phyloP scores from a whole-genome alignment of 2,329 filamentous ascomycete species.

The Pestalotiopsis sp. region DNA sequence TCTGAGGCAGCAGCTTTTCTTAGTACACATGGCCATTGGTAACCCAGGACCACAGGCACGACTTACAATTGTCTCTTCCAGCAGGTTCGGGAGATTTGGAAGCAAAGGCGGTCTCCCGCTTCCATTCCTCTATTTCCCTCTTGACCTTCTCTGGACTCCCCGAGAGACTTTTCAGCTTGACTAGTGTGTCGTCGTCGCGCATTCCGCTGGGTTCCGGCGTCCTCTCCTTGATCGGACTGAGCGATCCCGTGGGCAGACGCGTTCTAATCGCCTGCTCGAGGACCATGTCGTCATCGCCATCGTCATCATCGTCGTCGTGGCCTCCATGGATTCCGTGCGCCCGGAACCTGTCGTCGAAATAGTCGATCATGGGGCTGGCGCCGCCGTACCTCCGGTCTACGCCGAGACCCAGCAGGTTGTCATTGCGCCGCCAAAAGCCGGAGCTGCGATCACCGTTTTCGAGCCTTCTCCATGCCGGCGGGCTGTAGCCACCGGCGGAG shows the following conservation, averaged over 20 bases:
- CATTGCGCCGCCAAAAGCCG: constrained; percentile 62
- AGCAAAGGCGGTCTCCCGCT: constrained; percentile 29
- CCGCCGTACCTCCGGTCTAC: constrained; percentile 31
- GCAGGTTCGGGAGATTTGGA: constrained; percentile 32
- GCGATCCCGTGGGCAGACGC: constrained; percentile 56
- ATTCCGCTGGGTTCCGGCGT: constrained; percentile 45
- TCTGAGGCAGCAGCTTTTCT: constrained; percentile 51
- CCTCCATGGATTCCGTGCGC: constrained; percentile 28
- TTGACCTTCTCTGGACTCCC: constrained; percentile 25
- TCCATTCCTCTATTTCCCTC: constrained; percentile 21
- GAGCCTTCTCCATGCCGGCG: constrained; percentile 63
- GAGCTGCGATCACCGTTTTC: constrained; percentile 61
- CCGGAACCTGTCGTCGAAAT: constrained; percentile 14
- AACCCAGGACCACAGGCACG: not conserved
- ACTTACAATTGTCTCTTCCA: constrained; percentile 54
- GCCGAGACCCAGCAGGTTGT: constrained; percentile 54
- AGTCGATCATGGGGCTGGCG: constrained; percentile 16
- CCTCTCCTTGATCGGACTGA: constrained; percentile 56
- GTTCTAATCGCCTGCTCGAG: constrained; percentile 57
- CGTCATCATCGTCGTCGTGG: constrained; percentile 38
- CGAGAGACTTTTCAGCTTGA: constrained; percentile 37
- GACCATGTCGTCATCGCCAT: constrained; percentile 41
- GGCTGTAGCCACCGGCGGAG: constrained; percentile 61
- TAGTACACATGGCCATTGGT: constrained; percentile 16
- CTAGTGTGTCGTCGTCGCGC: constrained; percentile 36